Evolutionary conservation across 2,329 filamentous ascomycete species (phyloP).

Genomic region (Didymella pomorum): DNA sequence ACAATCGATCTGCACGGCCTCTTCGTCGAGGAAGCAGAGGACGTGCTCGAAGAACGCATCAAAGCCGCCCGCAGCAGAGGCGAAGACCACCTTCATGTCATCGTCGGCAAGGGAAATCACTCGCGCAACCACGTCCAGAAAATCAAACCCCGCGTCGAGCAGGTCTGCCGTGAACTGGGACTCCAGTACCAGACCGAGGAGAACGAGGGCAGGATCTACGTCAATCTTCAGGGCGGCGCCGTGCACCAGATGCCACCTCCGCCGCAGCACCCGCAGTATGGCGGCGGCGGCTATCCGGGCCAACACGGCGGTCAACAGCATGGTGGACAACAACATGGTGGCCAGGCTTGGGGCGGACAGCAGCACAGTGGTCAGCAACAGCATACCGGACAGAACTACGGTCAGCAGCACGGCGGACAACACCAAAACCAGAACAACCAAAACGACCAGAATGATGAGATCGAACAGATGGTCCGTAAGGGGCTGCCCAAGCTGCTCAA

Average conservation of each 20-base stretch:
- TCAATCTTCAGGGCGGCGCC: conserved; percentile 79
- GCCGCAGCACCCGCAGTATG: conserved; percentile 50
- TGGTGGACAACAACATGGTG: conserved; percentile 49
- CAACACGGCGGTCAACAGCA: conserved; percentile 40
- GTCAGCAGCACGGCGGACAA: conserved; percentile 46
- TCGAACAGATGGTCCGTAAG: conserved; percentile 68
- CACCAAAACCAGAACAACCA: conserved; percentile 49
- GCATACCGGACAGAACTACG: conserved; percentile 41
- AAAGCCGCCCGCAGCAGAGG: conserved; percentile 75
- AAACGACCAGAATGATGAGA: conserved; percentile 62
- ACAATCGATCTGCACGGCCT: conserved; percentile 95
- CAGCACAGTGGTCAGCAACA: conserved; percentile 44
- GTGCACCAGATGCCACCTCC: conserved; percentile 53
- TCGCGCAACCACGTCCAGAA: conserved; percentile 83
- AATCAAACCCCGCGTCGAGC: conserved; percentile 93
- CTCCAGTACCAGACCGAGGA: conserved; percentile 85
- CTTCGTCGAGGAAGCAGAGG: conserved; percentile 92
- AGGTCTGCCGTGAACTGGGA: conserved; percentile 82
- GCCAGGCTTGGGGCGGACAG: conserved; percentile 31
- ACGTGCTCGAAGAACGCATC: conserved; percentile 87
- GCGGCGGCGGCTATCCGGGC: conserved; percentile 43
- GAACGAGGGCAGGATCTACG: conserved; percentile 87
- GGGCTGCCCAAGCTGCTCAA: conserved; percentile 67
- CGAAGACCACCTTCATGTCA: conserved; percentile 87
- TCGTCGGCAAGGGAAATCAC: conserved; percentile 96